Percentiles rank a stretch among this genome's conserved stretches.
phyloP scores from a whole-genome alignment of 1,284 basidiomycete genomes.

The Gymnopus androsaceus region DNA sequence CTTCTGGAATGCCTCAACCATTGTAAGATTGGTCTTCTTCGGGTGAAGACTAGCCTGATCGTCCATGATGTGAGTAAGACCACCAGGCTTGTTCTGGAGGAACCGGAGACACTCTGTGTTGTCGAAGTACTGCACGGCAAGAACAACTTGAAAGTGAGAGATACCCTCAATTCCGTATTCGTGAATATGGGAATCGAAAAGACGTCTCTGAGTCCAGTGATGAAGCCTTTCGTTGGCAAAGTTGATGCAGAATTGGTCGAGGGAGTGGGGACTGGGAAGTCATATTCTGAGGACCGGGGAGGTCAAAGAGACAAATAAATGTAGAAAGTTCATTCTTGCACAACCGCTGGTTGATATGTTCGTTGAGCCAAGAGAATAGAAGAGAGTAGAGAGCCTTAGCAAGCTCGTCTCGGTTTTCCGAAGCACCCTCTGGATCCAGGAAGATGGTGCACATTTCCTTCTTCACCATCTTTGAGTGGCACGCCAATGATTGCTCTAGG shows the following conservation, averaged over 20 bases:
- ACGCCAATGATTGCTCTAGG: conserved; percentile 83
- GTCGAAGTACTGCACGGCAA: conserved; percentile 84
- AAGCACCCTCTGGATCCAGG: conserved; percentile 91
- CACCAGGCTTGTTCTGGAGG: conserved; percentile 85
- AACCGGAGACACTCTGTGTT: conserved; percentile 90
- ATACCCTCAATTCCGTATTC: conserved; percentile 91
- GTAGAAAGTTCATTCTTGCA: conserved; percentile 89
- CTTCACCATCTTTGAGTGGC: conserved; percentile 90
- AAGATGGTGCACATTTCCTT: conserved; percentile 96
- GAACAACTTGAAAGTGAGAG: conserved; percentile 63
- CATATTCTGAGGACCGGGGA: conserved; percentile 92
- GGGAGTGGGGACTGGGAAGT: conserved; percentile 82
- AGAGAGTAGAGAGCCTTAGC: conserved; percentile 93
- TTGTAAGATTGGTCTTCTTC: conserved; percentile 91
- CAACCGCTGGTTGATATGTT: conserved; percentile 92
- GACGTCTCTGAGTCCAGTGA: conserved; percentile 76
- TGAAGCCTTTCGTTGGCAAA: conserved; percentile 93
- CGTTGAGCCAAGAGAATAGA: conserved; percentile 95
- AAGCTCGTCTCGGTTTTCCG: conserved; percentile 90
- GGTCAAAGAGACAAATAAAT: conserved; percentile 94
- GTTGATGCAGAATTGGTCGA: conserved; percentile 97
- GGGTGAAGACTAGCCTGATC: conserved; percentile 87
- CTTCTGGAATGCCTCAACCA: conserved; percentile 94
- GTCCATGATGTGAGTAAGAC: conserved; percentile 96
- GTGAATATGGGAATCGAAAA: conserved; percentile 79